These are phyloP conservation scores for Phytopythium kandeliae DNA, from an alignment of 352 stramenopile species.

Conservation along the genomic window DNA sequence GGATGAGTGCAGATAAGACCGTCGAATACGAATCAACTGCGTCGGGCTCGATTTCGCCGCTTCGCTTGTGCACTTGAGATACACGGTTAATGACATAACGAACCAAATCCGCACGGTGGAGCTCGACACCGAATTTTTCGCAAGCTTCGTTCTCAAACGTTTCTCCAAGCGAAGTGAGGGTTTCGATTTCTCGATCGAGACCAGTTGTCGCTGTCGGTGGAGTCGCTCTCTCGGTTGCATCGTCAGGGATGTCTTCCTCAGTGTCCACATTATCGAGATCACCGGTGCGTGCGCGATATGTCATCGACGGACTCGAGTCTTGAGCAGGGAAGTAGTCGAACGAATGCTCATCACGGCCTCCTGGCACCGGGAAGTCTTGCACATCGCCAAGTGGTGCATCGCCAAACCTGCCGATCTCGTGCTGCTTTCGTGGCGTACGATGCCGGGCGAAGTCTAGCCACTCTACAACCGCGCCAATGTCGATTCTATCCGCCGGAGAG, in stretches of 20 bases:
- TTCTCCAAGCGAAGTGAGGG: background rate
- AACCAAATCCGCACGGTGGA: background rate
- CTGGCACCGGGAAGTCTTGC: background rate
- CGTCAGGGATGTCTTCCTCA: background rate
- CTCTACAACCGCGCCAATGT: constrained; percentile 13
- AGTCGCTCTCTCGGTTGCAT: background rate
- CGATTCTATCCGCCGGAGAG: constrained; percentile 16
- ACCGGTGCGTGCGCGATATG: background rate
- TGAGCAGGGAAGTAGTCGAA: background rate
- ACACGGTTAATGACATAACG: background rate
- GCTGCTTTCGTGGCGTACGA: background rate
- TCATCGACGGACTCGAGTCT: background rate
- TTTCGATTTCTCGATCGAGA: background rate
- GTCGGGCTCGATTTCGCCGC: background rate
- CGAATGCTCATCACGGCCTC: background rate
- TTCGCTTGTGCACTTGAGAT: background rate
- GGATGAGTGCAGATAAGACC: background rate
- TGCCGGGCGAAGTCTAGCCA: background rate
- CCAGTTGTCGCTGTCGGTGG: background rate
- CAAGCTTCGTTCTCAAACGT: background rate
- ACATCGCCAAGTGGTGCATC: background rate
- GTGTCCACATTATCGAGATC: background rate
- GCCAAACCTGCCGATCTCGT: background rate
- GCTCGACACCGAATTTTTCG: too few species aligned
- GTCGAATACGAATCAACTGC: background rate